These are phyloP conservation scores for Fusarium nisikadoi DNA, from an alignment of 2,329 filamentous ascomycete genomes.

Conservation along the genomic window DNA sequence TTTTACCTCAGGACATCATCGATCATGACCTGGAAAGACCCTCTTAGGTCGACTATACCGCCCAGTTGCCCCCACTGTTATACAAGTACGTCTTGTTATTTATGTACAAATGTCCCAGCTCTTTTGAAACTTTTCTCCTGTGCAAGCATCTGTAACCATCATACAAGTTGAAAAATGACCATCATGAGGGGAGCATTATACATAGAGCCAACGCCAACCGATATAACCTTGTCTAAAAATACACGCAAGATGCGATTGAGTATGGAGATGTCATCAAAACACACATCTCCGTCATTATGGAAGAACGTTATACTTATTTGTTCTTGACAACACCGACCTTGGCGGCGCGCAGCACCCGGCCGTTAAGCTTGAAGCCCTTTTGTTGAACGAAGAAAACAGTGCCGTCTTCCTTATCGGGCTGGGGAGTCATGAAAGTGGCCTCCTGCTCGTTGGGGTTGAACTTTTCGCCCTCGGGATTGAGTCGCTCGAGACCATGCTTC, in stretches of 20 bases:
- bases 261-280: conserved; percentile 7
- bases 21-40: conserved; percentile 11
- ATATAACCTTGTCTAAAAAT: conserved; percentile 47
- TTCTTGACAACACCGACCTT: conserved; percentile 98
- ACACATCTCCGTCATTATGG: conserved; percentile 16
- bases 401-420: conserved; percentile 88
- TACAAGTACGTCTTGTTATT: conserved; percentile 39
- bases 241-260: conserved; percentile 44
- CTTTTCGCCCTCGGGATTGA: conserved; percentile 84
- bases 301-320: conserved; percentile 50
- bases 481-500: conserved; percentile 93
- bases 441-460: conserved; percentile 98
- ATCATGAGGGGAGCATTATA: conserved; percentile 61
- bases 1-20: not conserved
- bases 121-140: conserved; percentile 33
- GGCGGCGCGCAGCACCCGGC: conserved; percentile 86
- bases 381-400: conserved; percentile 92
- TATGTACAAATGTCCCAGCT: conserved; percentile 41
- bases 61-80: conserved; percentile 27
- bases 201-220: conserved; percentile 52
- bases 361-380: conserved; percentile 96
- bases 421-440: conserved; percentile 92
- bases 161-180: conserved; percentile 37
- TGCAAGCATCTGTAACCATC: conserved; percentile 37
- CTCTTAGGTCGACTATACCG: conserved; percentile 1